phyloP scores from a whole-genome alignment of 345 rosid species.

The Acer campestre region DNA sequence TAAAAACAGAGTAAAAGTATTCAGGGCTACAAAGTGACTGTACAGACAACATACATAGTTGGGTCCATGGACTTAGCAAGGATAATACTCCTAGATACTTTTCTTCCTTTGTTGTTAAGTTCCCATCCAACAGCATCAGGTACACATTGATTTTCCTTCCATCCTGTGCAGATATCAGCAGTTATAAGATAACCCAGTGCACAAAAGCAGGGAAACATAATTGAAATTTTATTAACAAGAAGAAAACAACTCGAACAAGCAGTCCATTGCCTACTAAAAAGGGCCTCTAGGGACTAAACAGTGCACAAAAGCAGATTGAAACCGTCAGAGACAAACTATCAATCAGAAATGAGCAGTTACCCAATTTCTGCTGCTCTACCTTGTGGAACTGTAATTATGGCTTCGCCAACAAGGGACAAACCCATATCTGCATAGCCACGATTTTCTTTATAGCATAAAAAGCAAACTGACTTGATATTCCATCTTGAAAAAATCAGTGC shows the following conservation, averaged over 20 bases:
- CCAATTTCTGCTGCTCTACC: slow-evolving; percentile 54
- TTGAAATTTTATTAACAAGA: neutral
- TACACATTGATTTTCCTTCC: slow-evolving; percentile 45
- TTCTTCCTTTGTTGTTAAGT: slow-evolving; percentile 63
- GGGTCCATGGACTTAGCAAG: slow-evolving; percentile 98
- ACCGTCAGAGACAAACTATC: slow-evolving; percentile 10
- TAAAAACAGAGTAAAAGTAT: slow-evolving; percentile 12
- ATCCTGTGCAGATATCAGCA: slow-evolving; percentile 36
- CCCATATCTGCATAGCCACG: slow-evolving; percentile 87
- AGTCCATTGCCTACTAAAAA: neutral
- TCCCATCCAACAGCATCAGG: slow-evolving; percentile 96
- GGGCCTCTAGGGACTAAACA: neutral
- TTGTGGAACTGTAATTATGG: slow-evolving; percentile 55
- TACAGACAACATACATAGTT: slow-evolving; percentile 45
- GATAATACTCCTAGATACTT: slow-evolving; percentile 60
- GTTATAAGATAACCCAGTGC: slow-evolving; percentile 13
- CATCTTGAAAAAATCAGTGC: slow-evolving; percentile 76
- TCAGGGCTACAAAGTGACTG: slow-evolving; percentile 12
- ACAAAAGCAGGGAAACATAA: neutral
- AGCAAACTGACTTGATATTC: slow-evolving; percentile 64
- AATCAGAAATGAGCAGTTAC: slow-evolving; percentile 31
- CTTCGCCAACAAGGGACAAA: slow-evolving; percentile 84
- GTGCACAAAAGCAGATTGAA: neutral
- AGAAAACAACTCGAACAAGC: neutral
- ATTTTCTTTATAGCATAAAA: slow-evolving; percentile 87